A percentile compares a stretch with the other conserved stretches of the same genome.
These are phyloP conservation scores for Blumeria hordei DNA, from an alignment of 2,329 filamentous ascomycete genomes.

Conservation along the genomic window DNA sequence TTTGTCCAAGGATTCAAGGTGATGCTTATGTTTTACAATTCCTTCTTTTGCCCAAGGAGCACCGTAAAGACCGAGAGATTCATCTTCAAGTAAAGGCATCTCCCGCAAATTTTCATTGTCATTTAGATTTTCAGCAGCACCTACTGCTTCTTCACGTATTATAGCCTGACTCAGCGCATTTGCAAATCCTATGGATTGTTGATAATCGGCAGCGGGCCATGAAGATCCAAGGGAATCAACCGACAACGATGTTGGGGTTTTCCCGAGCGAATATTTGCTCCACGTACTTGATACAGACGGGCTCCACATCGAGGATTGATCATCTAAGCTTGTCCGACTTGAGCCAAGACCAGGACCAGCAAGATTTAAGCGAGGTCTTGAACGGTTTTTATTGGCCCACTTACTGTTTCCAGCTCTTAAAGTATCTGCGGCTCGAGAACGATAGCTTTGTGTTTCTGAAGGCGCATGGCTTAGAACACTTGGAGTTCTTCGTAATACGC, in stretches of 20 bases:
- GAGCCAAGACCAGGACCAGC: slow-evolving; percentile 56
- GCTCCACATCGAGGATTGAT: slow-evolving; percentile 74
- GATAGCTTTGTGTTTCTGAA: slow-evolving; percentile 53
- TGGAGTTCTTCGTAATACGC: slow-evolving; percentile 60
- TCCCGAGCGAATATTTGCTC: slow-evolving; percentile 81
- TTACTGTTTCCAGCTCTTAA: slow-evolving; percentile 22
- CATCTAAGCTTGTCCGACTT: slow-evolving; percentile 82
- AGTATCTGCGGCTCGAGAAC: slow-evolving; percentile 41
- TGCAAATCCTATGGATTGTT: slow-evolving; percentile 92
- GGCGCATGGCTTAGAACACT: slow-evolving; percentile 84
- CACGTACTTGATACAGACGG: slow-evolving; percentile 58
- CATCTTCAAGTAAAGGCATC: slow-evolving; percentile 61
- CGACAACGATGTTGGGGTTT: slow-evolving; percentile 76
- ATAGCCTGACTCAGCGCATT: slow-evolving; percentile 93
- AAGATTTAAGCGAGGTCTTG: slow-evolving; percentile 50
- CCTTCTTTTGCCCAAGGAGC: slow-evolving; percentile 98
- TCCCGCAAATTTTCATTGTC: slow-evolving; percentile 18
- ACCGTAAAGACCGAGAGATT: slow-evolving; percentile 71
- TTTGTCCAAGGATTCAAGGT: slow-evolving; percentile 74
- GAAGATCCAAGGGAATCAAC: slow-evolving; percentile 71
- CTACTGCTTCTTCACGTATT: slow-evolving; percentile 60
- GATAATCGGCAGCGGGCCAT: slow-evolving; percentile 57
- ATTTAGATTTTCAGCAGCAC: slow-evolving; percentile 20
- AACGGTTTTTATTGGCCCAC: slow-evolving; percentile 72
- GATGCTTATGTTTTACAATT: slow-evolving; percentile 86